These are phyloP conservation scores for Coemansia sp. DNA, from an alignment of 192 early-diverging fungal species.

Conservation along the genomic window DNA sequence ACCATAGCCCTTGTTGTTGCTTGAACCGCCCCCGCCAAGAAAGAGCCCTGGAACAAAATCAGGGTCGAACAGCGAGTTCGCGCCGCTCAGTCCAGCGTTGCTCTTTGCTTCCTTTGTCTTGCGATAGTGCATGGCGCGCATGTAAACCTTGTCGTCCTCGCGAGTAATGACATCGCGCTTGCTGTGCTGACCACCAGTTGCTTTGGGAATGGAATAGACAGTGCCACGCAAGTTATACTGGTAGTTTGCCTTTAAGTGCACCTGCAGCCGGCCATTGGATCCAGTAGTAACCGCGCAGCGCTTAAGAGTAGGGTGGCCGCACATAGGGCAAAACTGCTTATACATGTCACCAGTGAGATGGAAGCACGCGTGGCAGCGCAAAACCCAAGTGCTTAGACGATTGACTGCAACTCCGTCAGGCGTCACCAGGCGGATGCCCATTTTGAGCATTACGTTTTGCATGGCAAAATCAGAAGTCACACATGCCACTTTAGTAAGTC, in stretches of 20 bases:
- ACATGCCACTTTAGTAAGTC: conserved; percentile 72
- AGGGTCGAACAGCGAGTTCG: conserved; percentile 28
- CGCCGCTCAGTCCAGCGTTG: conserved; percentile 19
- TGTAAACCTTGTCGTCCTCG: conserved; percentile 88
- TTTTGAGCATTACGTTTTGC: conserved; percentile 95
- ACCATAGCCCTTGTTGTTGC: conserved; percentile 50
- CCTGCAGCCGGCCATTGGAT: conserved; percentile 69
- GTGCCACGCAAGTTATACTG: conserved; percentile 86
- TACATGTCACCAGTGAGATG: conserved; percentile 80
- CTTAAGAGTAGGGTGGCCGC: conserved; percentile 84
- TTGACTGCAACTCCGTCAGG: conserved; percentile 76
- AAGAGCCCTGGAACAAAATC: conserved; percentile 38
- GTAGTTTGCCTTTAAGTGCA: conserved; percentile 88
- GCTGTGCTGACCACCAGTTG: conserved; percentile 72
- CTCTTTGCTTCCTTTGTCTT: conserved; percentile 18
- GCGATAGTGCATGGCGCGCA: conserved; percentile 36
- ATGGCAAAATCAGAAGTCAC: conserved; percentile 91
- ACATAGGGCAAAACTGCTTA: conserved; percentile 88
- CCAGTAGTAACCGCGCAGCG: conserved; percentile 78
- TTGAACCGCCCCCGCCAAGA: conserved; percentile 7
- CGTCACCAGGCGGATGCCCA: conserved; percentile 79
- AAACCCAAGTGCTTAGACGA: conserved; percentile 78
- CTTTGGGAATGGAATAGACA: conserved; percentile 78
- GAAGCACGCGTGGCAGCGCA: conserved; percentile 93
- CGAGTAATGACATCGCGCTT: conserved; percentile 73